Conservation (phyloP, 495 filamentous ascomycete genomes). For the Lasiosphaeria ovina region DNA sequence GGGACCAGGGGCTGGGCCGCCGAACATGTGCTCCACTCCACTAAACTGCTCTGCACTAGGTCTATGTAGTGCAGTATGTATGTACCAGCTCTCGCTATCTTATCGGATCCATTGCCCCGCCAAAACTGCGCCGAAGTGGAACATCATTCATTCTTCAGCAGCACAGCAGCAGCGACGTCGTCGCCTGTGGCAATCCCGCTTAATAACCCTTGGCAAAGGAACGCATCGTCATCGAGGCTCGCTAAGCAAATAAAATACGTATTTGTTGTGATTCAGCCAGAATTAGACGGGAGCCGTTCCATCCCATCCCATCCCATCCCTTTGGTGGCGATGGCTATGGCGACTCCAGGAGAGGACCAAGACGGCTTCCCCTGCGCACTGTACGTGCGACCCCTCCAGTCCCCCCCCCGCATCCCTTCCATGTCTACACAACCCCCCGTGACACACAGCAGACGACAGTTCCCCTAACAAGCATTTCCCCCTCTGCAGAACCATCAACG, state of each 20-base stretch:
- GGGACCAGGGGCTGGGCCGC: too few species aligned
- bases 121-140: background rate
- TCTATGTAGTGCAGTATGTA: too few species aligned
- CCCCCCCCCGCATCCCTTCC: too few species aligned
- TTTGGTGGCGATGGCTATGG: constrained; percentile 12
- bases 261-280: too few species aligned
- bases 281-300: too few species aligned
- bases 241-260: too few species aligned
- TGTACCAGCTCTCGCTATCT: constrained; percentile 6
- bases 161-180: background rate
- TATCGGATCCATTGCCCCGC: constrained; percentile 14
- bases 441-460: too few species aligned
- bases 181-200: background rate
- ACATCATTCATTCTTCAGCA: background rate
- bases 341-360: constrained; percentile 9
- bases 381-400: constrained; percentile 38
- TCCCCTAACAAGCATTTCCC: too few species aligned
- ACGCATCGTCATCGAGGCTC: constrained; percentile 3
- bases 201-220: background rate
- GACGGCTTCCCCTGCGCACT: constrained; percentile 64
- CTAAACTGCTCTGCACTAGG: too few species aligned
- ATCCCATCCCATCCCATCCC: too few species aligned
- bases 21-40: too few species aligned
- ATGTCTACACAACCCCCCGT: too few species aligned
- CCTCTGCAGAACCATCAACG: constrained; percentile 63